Evolutionary conservation across 495 filamentous ascomycete species (phyloP), one percentile per base, ranked within the genome.

Genomic region (Aspergillus saccharolyticus): DNA sequence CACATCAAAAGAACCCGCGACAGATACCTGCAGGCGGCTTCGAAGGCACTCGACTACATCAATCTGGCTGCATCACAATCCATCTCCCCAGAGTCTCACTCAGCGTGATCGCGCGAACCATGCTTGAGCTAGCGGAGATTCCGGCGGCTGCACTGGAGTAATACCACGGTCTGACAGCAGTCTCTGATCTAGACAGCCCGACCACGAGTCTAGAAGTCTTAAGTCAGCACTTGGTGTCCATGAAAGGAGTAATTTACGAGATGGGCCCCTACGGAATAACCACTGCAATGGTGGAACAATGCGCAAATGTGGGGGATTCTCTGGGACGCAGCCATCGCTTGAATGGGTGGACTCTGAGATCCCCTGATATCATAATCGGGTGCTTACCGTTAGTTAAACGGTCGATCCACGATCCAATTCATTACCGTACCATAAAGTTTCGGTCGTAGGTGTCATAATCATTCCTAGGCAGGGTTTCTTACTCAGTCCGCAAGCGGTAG

Each of bases 41-140:
- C 6, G 3, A n/a, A 18, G 48, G 55, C 47, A 10, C n/a, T 57
- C 6, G 18, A 21, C 12, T 16, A 57, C 18, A 21, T 57, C 9
- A 21, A 52, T 22, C 45, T 44, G 21, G 18, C 28, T 9, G 28
- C 28, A n/a, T 17, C 47, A 1, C 18, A 48, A 17, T 21, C 24
- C 25, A 21, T 57, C 9, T 28, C 25, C 25, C 9, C 25, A 9
- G 25, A 3, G 9, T 67, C 6, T 66, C 70, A 4, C 65, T 66
- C 14, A 60, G 58, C 10, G 16, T 62, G 16, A 67, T 67, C 42
- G 57, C 66, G 7, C 57, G 19, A 39, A 67, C 62, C 14, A 58
- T 69, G 19, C 57, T 73, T 8, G 59, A 70, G 17, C 59, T 65
- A 42, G 56, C 68, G 14, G 57, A 61, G 18, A 24, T 73, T 24